Percentiles rank a stretch among this genome's conserved stretches.
Conservation (phyloP, 768 basidiomycete genomes). For the Floccularia luteovirens region DNA sequence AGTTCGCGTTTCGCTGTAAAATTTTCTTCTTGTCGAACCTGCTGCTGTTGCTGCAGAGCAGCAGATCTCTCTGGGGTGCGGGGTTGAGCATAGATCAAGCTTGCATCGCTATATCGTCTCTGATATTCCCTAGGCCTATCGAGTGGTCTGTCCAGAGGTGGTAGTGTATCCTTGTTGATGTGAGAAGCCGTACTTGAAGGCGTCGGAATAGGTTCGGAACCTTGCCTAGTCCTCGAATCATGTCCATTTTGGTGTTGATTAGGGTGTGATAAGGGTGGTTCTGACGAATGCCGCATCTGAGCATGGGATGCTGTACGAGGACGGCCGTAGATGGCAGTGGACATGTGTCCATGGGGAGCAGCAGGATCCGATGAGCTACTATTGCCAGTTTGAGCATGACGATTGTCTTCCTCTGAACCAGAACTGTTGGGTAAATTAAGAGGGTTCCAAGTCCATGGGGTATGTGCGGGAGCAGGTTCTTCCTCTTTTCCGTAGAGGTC, state of each 20-base stretch:
- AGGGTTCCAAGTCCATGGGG: slow-evolving; percentile 69
- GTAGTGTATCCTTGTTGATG: slow-evolving; percentile 5
- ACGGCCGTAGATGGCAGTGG: slow-evolving; percentile 5
- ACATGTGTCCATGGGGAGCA: too few species aligned
- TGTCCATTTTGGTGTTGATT: background rate
- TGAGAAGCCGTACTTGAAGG: slow-evolving; percentile 5
- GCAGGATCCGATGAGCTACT: too few species aligned
- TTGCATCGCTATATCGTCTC: background rate
- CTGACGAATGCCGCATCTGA: slow-evolving; percentile 5
- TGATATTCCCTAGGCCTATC: slow-evolving; percentile 1
- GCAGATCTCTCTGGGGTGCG: background rate
- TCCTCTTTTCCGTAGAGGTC: slow-evolving; percentile 23
- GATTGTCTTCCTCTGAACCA: too few species aligned
- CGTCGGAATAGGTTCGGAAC: background rate
- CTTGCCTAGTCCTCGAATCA: background rate
- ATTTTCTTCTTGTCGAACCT: slow-evolving; percentile 12
- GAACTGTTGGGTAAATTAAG: background rate
- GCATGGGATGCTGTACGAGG: slow-evolving; percentile 5
- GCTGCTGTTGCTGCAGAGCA: slow-evolving; percentile 4
- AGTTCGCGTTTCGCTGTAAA: slow-evolving; percentile 47
- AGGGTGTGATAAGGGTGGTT: background rate
- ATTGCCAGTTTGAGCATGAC: too few species aligned
- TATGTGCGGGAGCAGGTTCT: slow-evolving; percentile 26
- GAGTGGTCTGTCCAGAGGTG: slow-evolving; percentile 1
- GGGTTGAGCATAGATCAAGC: too few species aligned